Base-by-base conservation (phyloP, 2,329 filamentous ascomycete genomes). In the Penicillium palitans region DNA sequence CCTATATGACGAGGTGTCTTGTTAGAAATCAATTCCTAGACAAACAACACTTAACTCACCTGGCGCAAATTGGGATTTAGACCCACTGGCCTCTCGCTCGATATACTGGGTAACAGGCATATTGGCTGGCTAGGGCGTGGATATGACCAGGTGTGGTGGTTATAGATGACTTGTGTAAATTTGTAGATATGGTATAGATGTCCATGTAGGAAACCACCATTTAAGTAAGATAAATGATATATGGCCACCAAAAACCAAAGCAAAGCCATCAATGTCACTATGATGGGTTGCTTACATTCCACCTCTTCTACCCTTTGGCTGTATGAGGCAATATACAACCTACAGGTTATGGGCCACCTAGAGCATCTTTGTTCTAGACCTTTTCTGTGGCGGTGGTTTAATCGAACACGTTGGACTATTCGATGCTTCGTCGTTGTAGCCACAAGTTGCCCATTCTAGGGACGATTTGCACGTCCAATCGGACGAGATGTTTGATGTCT, bases 61-160 rank as follows among this genome's bases (percentile, higher is more conserved):
- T 39, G 69, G 60, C 58, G 73, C 60, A 50, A 75, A 75, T 49
- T 75, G 72, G 17, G 71, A 71, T 47, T 70, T 63, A n/a, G 63
- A 58, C 17, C 66, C 66, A 48, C 61, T 64, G 39, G 66, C 66
- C 19, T 63, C 60, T 31, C 52, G 63, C 48, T 67, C 63, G 3
- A 60, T 58, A 49, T 57, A 59, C 33, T 66, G 64, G 10, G 46
- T 39, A 27, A 45, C 50, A 15, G 60, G 47, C 64, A 66, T 66
- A 19, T 48, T 62, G 61, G 12, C 39, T 35, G 31, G 13, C 31
- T 8, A 40, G 24, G 7, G 12, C 9, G 33, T 40, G 19, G 29
- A 31, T 25, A 37, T 19, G 19, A 6, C 41, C 19, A 48, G 29
- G 8, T 17, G 9, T 33, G 2, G 4, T 52, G 17, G 0, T 17